Evolutionary conservation across 257 asterid species (phyloP).

Genomic region (Schizonepeta tenuifolia): DNA sequence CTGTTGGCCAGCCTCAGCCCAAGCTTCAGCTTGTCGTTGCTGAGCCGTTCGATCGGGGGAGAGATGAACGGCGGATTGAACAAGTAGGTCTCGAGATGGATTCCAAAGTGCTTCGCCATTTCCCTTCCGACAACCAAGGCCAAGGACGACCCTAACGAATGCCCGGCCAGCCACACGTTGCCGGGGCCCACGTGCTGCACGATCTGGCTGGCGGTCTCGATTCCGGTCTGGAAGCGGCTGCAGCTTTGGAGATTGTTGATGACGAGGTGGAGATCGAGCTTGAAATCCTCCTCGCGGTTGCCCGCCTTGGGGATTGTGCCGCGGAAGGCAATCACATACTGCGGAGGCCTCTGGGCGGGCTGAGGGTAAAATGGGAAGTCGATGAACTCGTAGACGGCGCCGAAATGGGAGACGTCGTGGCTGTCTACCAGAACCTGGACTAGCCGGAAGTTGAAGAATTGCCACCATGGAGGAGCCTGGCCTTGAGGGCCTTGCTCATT

Average conservation of each 20-base stretch:
- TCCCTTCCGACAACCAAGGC: conserved; percentile 63
- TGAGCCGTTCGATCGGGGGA: conserved; percentile 54
- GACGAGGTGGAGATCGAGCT: conserved; percentile 54
- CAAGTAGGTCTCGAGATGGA: conserved; percentile 62
- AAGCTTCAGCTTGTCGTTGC: conserved; percentile 52
- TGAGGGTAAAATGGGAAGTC: conserved; percentile 18
- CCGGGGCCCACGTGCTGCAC: conserved; percentile 35
- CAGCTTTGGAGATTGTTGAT: conserved; percentile 52
- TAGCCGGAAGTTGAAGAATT: conserved; percentile 56
- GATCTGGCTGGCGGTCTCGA: conserved; percentile 31
- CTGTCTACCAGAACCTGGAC: conserved; percentile 47
- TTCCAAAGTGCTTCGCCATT: conserved; percentile 40
- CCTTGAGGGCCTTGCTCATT: conserved; percentile 55
- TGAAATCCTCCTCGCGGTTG: conserved; percentile 54
- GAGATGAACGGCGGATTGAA: conserved; percentile 79
- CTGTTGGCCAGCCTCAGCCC: conserved; percentile 60
- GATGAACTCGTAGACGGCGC: conserved; percentile 57
- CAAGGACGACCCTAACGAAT: conserved; percentile 72
- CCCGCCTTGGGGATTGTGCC: conserved; percentile 60
- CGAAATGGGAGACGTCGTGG: conserved; percentile 60
- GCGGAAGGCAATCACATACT: conserved; percentile 61
- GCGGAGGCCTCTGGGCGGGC: conserved; percentile 47
- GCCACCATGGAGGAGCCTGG: conserved; percentile 85
- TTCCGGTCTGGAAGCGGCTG: conserved; percentile 50
- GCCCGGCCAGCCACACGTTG: conserved; percentile 74